Evolutionary conservation across 1,139 yeast species (phyloP).

Genomic region (Candida glucosophila): DNA sequence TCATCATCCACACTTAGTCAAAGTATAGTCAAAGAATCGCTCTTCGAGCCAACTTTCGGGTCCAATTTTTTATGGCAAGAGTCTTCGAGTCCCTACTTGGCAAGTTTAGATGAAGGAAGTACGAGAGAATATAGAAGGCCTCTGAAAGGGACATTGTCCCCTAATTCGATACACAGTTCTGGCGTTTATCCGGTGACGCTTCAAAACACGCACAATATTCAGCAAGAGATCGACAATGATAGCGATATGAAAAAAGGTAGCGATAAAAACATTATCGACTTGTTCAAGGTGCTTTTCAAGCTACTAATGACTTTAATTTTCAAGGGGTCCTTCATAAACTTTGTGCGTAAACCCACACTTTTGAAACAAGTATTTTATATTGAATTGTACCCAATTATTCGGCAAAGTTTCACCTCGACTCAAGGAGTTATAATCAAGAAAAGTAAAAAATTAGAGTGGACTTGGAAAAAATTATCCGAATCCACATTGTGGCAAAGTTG

Average conservation of each 20-base stretch:
- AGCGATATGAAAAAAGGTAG: slow-evolving; percentile 7
- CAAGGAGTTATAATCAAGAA: slow-evolving; percentile 2
- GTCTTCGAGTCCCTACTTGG: too few relatives aligned
- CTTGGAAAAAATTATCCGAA: slow-evolving; percentile 11
- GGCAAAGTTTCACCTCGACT: slow-evolving; percentile 1
- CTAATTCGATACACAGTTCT: too few relatives aligned
- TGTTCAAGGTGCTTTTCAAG: slow-evolving; percentile 6
- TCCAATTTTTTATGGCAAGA: too few relatives aligned
- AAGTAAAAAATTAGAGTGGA: slow-evolving; percentile 5
- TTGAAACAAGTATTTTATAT: slow-evolving; percentile 6
- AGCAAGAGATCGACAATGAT: slow-evolving; percentile 3
- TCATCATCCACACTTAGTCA: too few relatives aligned
- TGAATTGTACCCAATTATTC: slow-evolving; percentile 6
- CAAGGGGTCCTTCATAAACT: slow-evolving; percentile 1
- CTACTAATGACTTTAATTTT: slow-evolving; percentile 1
- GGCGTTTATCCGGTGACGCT: too few relatives aligned
- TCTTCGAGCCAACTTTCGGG: too few relatives aligned
- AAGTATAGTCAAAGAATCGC: too few relatives aligned
- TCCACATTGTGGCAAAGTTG: slow-evolving; percentile 2
- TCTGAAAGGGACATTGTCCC: too few relatives aligned
- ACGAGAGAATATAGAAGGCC: too few relatives aligned
- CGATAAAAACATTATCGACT: slow-evolving; percentile 3
- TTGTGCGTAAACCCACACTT: background rate
- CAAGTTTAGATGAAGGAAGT: too few relatives aligned
- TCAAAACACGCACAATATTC: too few relatives aligned